Evolutionary conservation across 768 basidiomycete genomes (phyloP), one percentile per base, ranked within the genome.

Genomic region (Calvatia gigantea): DNA sequence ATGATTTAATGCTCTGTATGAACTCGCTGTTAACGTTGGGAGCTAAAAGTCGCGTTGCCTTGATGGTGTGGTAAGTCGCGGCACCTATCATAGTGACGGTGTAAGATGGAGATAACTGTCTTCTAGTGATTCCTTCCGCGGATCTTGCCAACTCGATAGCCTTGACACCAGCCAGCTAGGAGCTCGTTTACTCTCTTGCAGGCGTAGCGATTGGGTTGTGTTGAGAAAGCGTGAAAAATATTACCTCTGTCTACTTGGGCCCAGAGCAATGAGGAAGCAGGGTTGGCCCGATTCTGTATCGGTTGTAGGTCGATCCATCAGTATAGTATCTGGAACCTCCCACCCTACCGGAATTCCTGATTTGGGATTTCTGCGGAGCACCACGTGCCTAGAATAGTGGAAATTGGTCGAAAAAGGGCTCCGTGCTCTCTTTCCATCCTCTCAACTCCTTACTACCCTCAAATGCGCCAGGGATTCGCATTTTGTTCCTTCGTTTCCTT

Each of bases 321-420:
- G n/a, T n/a, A n/a, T n/a, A 42, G 19, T 9, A 21, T 42, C 41
- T 42, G 41, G 41, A 46, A 46, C 44, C 21, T 42, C n/a, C 44
- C 27, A 46, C 7, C 25, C 7, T 8, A 15, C 27, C 44, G 29
- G 28, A 46, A 12, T 46, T 46, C 44, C 29, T 47, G 9, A 15
- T 47, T 17, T 19, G 46, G n/a, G 29, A 17, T 3, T 32, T 17
- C 41, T 19, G 19, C 41, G 32, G 46, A 19, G 29, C 46, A 28
- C 15, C 52, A 54, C 52, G 52, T 54, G 52, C 33, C 25, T n/a
- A 2, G 46, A 31, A 42, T 39, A n/a, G 50, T 51, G 50, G 23
- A 51, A 46, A 25, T 33, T 37, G 43, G 42, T 3, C 23, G n/a
- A 27, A 33, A 37, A 33, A 37, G n/a, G 52, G 32, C 44, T 54